Percentiles rank a stretch among this genome's conserved stretches.
Evolutionary conservation across 129 eudicot genomes (phyloP).

Genomic region (Apium graveolens): DNA sequence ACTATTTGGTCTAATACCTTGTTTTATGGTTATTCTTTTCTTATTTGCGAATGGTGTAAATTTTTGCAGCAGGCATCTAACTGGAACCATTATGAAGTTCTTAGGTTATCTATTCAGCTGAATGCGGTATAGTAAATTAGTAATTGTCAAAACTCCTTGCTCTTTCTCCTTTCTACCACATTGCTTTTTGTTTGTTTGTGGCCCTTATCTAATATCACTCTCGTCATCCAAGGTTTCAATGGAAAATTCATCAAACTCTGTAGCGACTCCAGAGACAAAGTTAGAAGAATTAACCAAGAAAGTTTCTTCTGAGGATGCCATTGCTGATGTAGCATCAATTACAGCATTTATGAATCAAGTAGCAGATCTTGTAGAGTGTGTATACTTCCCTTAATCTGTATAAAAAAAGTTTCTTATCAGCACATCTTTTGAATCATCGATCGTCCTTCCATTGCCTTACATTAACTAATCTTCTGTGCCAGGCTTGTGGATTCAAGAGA

Average conservation of each 20-base stretch:
- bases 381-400: constrained; percentile 9
- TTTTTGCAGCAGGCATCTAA: constrained; percentile 34
- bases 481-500: constrained; percentile 97
- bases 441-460: not conserved
- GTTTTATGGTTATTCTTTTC: not conserved
- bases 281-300: constrained; percentile 24
- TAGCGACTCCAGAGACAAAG: constrained; percentile 26
- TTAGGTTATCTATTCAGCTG: constrained; percentile 55
- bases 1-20: not conserved
- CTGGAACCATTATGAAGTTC: constrained; percentile 32
- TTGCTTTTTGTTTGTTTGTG: not conserved
- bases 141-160: constrained; percentile 8
- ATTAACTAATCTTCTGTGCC: constrained; percentile 8
- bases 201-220: constrained; percentile 16
- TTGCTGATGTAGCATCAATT: constrained; percentile 56
- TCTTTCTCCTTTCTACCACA: not conserved
- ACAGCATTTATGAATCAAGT: constrained; percentile 75
- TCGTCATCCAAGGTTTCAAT: constrained; percentile 30
- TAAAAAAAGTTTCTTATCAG: not conserved
- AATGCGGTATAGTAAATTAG: constrained; percentile 37
- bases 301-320: constrained; percentile 18
- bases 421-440: not conserved
- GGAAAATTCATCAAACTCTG: constrained; percentile 38
- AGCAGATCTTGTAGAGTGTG: constrained; percentile 71
- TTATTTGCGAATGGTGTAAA: not conserved